Percentiles rank a stretch among this genome's conserved stretches.
Conservation (phyloP, 139 green algal species). For the Chloropicon primus region DNA sequence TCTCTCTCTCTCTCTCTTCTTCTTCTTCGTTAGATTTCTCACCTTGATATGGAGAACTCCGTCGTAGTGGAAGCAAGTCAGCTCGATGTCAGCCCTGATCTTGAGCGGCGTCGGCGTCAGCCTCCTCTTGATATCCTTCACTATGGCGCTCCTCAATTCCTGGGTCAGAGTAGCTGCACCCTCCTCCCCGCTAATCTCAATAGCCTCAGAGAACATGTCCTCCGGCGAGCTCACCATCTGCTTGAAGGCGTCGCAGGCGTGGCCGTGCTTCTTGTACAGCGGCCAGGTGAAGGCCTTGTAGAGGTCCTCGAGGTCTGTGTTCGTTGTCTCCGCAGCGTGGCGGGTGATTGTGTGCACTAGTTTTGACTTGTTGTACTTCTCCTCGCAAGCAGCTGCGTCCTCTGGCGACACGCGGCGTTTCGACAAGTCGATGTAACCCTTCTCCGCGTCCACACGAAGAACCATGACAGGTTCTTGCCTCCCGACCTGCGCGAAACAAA, state of each 20-base stretch:
- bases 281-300: slow-evolving; percentile 84
- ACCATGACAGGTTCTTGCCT: slow-evolving; percentile 99
- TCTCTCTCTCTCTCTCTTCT: no score
- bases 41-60: slow-evolving; percentile 92
- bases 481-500: slow-evolving; percentile 50
- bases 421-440: slow-evolving; percentile 98
- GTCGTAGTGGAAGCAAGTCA: slow-evolving; percentile 96
- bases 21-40: no score
- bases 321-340: slow-evolving; percentile 85
- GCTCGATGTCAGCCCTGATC: slow-evolving; percentile 91
- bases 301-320: slow-evolving; percentile 63
- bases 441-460: slow-evolving; percentile 97
- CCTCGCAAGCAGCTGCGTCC: slow-evolving; percentile 80
- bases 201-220: slow-evolving; percentile 7
- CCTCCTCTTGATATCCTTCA: slow-evolving; percentile 89
- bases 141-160: slow-evolving; percentile 61
- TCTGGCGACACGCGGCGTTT: slow-evolving; percentile 91
- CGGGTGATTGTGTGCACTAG: slow-evolving; percentile 97
- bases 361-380: slow-evolving; percentile 92
- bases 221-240: slow-evolving; percentile 34
- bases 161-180: slow-evolving; percentile 7
- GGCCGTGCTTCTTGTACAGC: slow-evolving; percentile 86
- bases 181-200: slow-evolving; percentile 7
- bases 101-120: slow-evolving; percentile 99
- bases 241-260: slow-evolving; percentile 89